Percentiles rank a stretch among this genome's conserved stretches.
Conservation (phyloP, 2,329 filamentous ascomycete genomes). For the Lecanicillium sp. region DNA sequence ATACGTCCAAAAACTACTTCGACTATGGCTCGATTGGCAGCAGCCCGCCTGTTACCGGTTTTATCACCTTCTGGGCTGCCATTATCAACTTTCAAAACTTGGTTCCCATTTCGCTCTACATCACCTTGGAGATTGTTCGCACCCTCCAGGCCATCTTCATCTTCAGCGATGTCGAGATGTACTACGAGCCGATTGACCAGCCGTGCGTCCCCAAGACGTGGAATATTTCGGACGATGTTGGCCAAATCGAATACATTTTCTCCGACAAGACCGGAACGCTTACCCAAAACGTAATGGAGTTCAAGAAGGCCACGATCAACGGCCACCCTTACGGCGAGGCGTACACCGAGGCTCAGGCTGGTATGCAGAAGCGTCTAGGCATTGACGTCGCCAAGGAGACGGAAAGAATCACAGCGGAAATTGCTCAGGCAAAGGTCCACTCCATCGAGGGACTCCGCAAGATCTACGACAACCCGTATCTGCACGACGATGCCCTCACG, state of each 20-base stretch:
- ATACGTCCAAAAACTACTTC: conserved; percentile 73
- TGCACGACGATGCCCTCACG: conserved; percentile 82
- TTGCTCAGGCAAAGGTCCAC: conserved; percentile 65
- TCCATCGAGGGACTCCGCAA: conserved; percentile 68
- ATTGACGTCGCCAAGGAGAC: conserved; percentile 78
- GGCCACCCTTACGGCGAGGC: conserved; percentile 95
- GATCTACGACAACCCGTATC: conserved; percentile 82
- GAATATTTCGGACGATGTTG: conserved; percentile 98
- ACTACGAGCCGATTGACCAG: conserved; percentile 89
- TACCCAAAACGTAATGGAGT: conserved; percentile 98
- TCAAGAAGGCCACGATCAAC: conserved; percentile 97
- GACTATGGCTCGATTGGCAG: conserved; percentile 79
- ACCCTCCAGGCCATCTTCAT: conserved; percentile 94
- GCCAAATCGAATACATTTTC: conserved; percentile 98
- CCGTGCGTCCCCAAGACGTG: conserved; percentile 95
- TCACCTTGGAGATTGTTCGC: conserved; percentile 91
- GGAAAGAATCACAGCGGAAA: conserved; percentile 64
- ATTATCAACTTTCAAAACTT: conserved; percentile 97
- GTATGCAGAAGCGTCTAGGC: conserved; percentile 88
- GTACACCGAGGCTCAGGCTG: conserved; percentile 93
- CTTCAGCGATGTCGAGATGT: conserved; percentile 93
- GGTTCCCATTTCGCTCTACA: conserved; percentile 96
- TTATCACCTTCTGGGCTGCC: conserved; percentile 94
- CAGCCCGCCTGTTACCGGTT: conserved; percentile 69
- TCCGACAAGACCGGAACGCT: conserved; percentile 96